Evolutionary conservation across 2,329 filamentous ascomycete species (phyloP).

Genomic region (Alternaria sp.): DNA sequence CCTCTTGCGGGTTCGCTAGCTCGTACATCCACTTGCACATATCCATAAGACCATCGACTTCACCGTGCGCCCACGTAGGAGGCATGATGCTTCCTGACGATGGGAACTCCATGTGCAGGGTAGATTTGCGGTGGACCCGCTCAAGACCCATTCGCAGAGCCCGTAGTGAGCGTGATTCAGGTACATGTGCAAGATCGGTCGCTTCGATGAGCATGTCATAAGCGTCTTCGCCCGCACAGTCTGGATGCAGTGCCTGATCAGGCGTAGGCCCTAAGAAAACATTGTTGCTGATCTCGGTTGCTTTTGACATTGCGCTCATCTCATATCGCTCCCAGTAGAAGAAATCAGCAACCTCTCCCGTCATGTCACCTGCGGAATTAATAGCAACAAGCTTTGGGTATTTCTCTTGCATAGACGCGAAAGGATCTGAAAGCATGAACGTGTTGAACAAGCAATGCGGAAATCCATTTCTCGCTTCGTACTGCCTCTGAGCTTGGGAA

Average conservation of each 20-base stretch:
- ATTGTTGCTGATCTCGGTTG: constrained; percentile 87
- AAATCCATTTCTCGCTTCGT: constrained; percentile 70
- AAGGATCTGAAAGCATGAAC: constrained; percentile 69
- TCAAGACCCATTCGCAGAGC: constrained; percentile 66
- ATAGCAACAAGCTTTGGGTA: constrained; percentile 77
- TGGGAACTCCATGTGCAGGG: constrained; percentile 79
- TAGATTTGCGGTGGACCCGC: constrained; percentile 54
- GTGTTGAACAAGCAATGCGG: constrained; percentile 77
- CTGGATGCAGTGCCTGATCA: constrained; percentile 65
- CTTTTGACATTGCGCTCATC: constrained; percentile 92
- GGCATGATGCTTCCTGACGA: constrained; percentile 93
- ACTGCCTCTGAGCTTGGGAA: constrained; percentile 77
- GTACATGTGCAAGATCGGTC: constrained; percentile 81
- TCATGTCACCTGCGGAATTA: constrained; percentile 74
- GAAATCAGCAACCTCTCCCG: constrained; percentile 85
- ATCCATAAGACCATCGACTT: constrained; percentile 84
- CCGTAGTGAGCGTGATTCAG: constrained; percentile 72
- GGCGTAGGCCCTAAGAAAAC: constrained; percentile 92
- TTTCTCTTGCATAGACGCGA: constrained; percentile 69
- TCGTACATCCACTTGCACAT: constrained; percentile 92
- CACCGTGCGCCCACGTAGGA: constrained; percentile 81
- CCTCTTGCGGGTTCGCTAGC: constrained; percentile 71
- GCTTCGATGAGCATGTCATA: constrained; percentile 91
- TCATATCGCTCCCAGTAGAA: constrained; percentile 87
- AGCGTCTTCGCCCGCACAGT: constrained; percentile 59